Base-by-base conservation (phyloP, 805 yeast genomes). In the Starmerella apicola region DNA sequence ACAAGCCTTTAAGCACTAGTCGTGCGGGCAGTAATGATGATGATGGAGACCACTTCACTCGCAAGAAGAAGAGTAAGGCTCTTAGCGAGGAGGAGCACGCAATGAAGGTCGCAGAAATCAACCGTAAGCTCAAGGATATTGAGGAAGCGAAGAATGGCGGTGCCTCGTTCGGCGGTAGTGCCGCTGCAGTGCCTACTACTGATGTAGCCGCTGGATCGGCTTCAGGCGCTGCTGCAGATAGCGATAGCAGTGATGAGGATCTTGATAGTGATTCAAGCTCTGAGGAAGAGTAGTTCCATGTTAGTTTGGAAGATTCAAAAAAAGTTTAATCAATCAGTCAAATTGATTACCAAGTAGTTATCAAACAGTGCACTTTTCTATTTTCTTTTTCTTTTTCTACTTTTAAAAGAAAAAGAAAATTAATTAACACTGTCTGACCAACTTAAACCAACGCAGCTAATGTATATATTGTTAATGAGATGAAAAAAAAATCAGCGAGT, bases 71-170 rank as follows among this genome's bases (percentile, higher is more conserved):
- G 41, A 17, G 23, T 46, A 71, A 71, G 60, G 74, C 72, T 24
- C 58, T 74, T 53, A 65, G 73, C 39, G 82, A 78, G 55, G 81
- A 72, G 49, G 81, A 79, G 54, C 79, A 74, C 54, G 64, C 66
- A 35, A 66, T 68, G 48, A 79, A 78, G 61, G 78, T 81, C 50
- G 85, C 76, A 54, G 72, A 70, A 51, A 67, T 81, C 55, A 79
- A 76, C 59, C 73, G 74, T 59, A 78, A 84, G 61, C 66, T 88
- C 52, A 84, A 81, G 49, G 78, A 81, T 52, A 68, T 79, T 51
- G 81, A 79, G 38, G 43, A 48, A 39, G 52, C 47, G 26, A 10
- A 32, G 34, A n/a, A n/a, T n/a, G 30, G 26, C 10, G 32, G 32
- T 21, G 21, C 16, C n/a, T 12, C 7, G 16, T 13, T 6, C 15